phyloP scores from a whole-genome alignment of 208 protist genomes.

The Crithidia thermophila region DNA sequence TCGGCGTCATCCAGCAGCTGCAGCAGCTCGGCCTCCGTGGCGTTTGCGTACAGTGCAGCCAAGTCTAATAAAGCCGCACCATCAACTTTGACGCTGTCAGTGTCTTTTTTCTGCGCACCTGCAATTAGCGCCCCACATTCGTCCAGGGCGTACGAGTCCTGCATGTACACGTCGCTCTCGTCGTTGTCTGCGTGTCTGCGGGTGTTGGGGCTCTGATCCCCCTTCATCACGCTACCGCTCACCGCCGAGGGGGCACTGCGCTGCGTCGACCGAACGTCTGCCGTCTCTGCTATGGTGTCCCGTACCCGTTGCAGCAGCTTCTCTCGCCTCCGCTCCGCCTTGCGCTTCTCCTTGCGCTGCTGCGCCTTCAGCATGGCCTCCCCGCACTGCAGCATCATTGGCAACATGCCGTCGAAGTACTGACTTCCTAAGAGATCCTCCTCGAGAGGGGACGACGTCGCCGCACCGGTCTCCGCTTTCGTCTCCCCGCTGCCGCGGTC shows the following conservation, averaged over 20 bases:
- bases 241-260: too few species aligned
- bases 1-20: too few species aligned
- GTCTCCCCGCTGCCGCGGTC: not conserved
- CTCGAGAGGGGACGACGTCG: not conserved
- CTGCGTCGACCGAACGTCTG: too few species aligned
- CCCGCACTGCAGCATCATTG: constrained; percentile 14
- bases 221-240: too few species aligned
- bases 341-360: not conserved
- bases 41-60: too few species aligned
- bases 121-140: not conserved
- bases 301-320: not conserved
- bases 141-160: not conserved
- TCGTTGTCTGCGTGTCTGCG: too few species aligned
- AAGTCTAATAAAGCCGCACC: too few species aligned
- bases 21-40: too few species aligned
- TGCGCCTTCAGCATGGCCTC: constrained; percentile 1
- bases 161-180: not conserved
- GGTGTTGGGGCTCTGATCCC: too few species aligned
- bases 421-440: not conserved
- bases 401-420: constrained; percentile 16
- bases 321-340: not conserved
- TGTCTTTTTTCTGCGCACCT: not conserved
- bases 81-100: not conserved
- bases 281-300: too few species aligned
- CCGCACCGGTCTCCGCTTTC: not conserved